Conservation (phyloP, 495 filamentous ascomycete genomes). For the Lasiosphaeria miniovina region DNA sequence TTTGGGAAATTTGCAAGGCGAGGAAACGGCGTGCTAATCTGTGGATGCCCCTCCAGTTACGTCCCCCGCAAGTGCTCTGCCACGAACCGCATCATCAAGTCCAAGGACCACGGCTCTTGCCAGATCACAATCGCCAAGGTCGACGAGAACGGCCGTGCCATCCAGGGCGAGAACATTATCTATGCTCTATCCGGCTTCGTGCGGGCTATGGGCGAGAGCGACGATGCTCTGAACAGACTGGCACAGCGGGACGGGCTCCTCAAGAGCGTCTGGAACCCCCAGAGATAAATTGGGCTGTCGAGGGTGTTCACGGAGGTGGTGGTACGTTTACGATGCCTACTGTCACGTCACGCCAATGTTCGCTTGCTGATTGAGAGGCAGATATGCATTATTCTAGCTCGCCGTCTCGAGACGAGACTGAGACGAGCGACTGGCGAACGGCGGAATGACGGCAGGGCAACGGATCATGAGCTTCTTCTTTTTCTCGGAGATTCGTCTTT, state of each 20-base stretch:
- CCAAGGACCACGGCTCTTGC: constrained; percentile 94
- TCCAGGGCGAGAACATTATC: constrained; percentile 95
- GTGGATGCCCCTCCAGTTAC: constrained; percentile 59
- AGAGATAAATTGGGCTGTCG: constrained; percentile 54
- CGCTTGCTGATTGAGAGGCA: constrained; percentile 5
- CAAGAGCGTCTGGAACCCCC: constrained; percentile 92
- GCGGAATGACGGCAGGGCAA: constrained; percentile 23
- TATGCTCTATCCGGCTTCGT: constrained; percentile 98
- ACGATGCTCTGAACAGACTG: constrained; percentile 93
- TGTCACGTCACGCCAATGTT: not conserved
- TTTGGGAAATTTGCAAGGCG: not conserved
- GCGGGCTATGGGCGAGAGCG: constrained; percentile 93
- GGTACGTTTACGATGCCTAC: constrained; percentile 17
- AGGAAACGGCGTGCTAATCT: constrained; percentile 14
- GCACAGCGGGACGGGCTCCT: constrained; percentile 93
- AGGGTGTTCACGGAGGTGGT: constrained; percentile 20
- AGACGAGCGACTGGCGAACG: constrained; percentile 20
- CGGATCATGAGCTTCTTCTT: constrained; percentile 18
- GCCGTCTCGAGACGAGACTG: constrained; percentile 22
- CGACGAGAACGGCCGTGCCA: constrained; percentile 89
- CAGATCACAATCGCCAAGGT: constrained; percentile 91
- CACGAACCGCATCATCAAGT: constrained; percentile 98
- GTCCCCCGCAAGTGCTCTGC: constrained; percentile 98
- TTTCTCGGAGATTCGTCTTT: constrained; percentile 23
- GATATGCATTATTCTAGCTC: constrained; percentile 26